These are phyloP conservation scores for Grosmannia clavigera DNA, from an alignment of 2,329 filamentous ascomycete species.

Conservation along the genomic window DNA sequence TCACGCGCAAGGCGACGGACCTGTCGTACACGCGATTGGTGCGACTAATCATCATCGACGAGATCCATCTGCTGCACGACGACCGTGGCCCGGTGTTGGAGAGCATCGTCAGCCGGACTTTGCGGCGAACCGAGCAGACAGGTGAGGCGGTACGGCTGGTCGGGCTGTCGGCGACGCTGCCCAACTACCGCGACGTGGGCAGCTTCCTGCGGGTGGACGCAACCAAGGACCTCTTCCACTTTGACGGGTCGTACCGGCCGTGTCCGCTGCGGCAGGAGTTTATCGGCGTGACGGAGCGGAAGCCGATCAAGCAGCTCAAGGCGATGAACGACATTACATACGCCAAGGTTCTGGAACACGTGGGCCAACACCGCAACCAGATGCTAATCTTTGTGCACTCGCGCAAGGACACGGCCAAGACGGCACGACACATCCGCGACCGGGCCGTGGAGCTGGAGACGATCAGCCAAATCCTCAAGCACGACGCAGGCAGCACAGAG, in stretches of 20 bases:
- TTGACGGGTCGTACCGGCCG: constrained; percentile 85
- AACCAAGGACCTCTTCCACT: constrained; percentile 82
- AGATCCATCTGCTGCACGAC: constrained; percentile 95
- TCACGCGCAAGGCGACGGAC: constrained; percentile 94
- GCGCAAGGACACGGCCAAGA: constrained; percentile 95
- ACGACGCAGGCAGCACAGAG: constrained; percentile 82
- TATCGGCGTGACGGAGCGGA: constrained; percentile 92
- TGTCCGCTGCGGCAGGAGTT: constrained; percentile 95
- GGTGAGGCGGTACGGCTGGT: constrained; percentile 86
- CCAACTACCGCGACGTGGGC: constrained; percentile 92
- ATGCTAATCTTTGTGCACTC: constrained; percentile 99
- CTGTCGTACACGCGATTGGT: constrained; percentile 97
- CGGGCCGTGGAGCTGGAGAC: constrained; percentile 96
- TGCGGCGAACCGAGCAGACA: constrained; percentile 85
- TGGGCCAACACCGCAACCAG: constrained; percentile 84
- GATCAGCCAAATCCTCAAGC: constrained; percentile 87
- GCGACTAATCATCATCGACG: constrained; percentile 88
- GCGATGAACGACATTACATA: constrained; percentile 99
- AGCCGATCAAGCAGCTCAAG: constrained; percentile 96
- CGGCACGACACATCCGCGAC: constrained; percentile 88
- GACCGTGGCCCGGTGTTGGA: constrained; percentile 94
- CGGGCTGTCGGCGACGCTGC: constrained; percentile 85
- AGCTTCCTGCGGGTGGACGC: constrained; percentile 87
- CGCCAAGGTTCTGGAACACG: constrained; percentile 92
- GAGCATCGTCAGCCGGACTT: constrained; percentile 90